Conservation (phyloP, 306 rosid species). For the Lathyrus tuberosus region DNA sequence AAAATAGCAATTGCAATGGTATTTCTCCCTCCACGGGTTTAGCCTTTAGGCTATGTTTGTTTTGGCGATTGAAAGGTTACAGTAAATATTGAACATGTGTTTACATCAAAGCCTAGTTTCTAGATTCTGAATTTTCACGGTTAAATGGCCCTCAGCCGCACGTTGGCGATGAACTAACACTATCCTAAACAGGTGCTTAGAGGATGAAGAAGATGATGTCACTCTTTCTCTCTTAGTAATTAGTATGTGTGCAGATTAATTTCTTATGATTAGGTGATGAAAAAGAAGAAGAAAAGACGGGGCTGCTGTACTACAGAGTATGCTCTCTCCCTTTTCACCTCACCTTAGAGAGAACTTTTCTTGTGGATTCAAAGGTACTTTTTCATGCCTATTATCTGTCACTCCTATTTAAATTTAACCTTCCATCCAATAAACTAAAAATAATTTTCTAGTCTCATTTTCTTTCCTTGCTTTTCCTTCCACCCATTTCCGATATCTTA, state of each 20-base stretch:
- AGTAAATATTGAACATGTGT: no score
- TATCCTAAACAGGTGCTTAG: background rate
- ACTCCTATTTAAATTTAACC: slow-evolving; percentile 5
- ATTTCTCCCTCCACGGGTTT: no score
- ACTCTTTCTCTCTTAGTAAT: background rate
- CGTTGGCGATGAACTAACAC: no score
- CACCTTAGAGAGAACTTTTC: background rate
- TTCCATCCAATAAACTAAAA: slow-evolving; percentile 3
- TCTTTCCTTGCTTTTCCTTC: slow-evolving; percentile 11
- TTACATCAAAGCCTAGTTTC: no score
- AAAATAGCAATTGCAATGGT: background rate
- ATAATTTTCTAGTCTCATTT: slow-evolving; percentile 16
- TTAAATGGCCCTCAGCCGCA: no score
- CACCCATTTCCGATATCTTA: slow-evolving; percentile 8
- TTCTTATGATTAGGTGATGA: background rate
- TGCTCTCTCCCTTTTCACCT: slow-evolving; percentile 22
- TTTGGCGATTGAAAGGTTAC: no score
- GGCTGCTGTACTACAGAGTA: background rate
- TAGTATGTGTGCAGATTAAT: background rate
- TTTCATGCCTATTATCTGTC: slow-evolving; percentile 28
- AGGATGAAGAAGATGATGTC: background rate
- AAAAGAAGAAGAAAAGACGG: background rate
- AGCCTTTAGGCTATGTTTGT: no score
- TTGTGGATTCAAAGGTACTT: slow-evolving; percentile 21
- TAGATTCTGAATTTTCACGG: no score